Percentiles rank a stretch among this genome's conserved stretches.
phyloP scores from a whole-genome alignment of 2,329 filamentous ascomycete genomes.

The Ophiostoma sp. region DNA sequence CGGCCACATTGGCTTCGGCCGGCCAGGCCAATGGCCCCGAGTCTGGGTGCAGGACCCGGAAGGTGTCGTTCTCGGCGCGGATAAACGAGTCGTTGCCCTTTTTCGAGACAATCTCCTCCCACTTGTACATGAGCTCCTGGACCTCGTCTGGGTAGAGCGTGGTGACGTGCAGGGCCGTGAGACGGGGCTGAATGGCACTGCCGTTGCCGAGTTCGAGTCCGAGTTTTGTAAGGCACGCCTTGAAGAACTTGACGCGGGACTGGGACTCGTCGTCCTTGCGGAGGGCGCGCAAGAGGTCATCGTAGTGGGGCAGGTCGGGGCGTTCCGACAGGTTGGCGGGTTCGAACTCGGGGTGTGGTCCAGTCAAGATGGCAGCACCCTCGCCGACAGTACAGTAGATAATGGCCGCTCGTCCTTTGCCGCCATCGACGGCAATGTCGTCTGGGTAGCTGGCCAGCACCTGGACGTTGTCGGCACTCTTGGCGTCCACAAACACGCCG shows the following conservation, averaged over 20 bases:
- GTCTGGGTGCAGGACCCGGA: constrained; percentile 69
- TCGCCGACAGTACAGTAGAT: constrained; percentile 82
- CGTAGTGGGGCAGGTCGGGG: constrained; percentile 67
- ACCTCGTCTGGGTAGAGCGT: constrained; percentile 61
- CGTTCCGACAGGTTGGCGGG: constrained; percentile 72
- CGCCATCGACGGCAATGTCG: constrained; percentile 72
- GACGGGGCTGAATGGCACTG: constrained; percentile 67
- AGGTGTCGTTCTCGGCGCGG: constrained; percentile 78
- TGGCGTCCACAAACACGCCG: constrained; percentile 84
- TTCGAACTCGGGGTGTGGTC: constrained; percentile 94
- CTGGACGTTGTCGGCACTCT: constrained; percentile 65
- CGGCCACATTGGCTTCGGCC: constrained; percentile 20
- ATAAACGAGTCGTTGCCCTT: constrained; percentile 71
- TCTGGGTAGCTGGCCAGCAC: constrained; percentile 79
- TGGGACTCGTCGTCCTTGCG: constrained; percentile 61
- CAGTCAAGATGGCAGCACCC: constrained; percentile 76
- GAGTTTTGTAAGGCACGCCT: constrained; percentile 75
- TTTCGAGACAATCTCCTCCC: constrained; percentile 66
- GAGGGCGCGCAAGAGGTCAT: constrained; percentile 66
- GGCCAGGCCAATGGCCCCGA: constrained; percentile 38
- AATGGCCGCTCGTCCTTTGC: constrained; percentile 70
- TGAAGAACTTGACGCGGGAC: constrained; percentile 71
- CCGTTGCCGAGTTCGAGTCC: constrained; percentile 76
- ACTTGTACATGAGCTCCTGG: constrained; percentile 61
- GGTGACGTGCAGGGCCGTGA: constrained; percentile 80